Base-by-base conservation (phyloP, 495 filamentous ascomycete genomes). In the Pyrenula aspistea region DNA sequence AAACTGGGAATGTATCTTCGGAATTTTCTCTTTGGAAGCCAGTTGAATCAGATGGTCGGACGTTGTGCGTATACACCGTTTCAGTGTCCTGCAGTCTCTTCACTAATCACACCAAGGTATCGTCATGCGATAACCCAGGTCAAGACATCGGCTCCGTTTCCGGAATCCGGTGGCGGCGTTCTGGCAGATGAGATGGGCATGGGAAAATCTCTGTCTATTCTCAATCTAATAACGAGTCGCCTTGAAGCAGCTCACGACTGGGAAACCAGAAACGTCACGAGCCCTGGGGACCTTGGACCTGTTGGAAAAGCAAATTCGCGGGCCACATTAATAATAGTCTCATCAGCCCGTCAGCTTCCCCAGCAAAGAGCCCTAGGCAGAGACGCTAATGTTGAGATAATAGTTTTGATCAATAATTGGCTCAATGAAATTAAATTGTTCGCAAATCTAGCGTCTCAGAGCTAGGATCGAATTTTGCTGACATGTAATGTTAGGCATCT, bases 131-230 rank as follows among this genome's bases (percentile, higher is more conserved):
- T 22, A 21, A 56, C 25, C 19, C 24, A 49, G 12, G 25, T 11
- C 25, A 47, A n/a, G 36, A 12, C 19, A 11, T 19, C 19, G 15
- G 12, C 19, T 2, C 12, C 22, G 15, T 53, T 53, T 15, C 2
- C 12, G 20, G 31, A 56, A 36, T 22, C 20, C 25, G 24, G 48
- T 24, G 58, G 58, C 19, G 58, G 58, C 22, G 54, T 64, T 2
- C 56, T 62, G 25, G 61, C 62, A 1, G 62, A 67, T 55, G 65
- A 62, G 10, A 67, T 67, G 65, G 65, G 65, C 11, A 50, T 67
- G 15, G 65, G 65, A 21, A 67, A 67, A 52, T 53, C 65, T 2
- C 54, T 67, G 24, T 60, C 58, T 2, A 63, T 57, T 21, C 52
- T 67, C 2, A 53, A 55, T 22, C 55, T 62, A 36, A 63, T 65